phyloP scores from a whole-genome alignment of 78 protist species.

The Dictyostelium discoideum region DNA sequence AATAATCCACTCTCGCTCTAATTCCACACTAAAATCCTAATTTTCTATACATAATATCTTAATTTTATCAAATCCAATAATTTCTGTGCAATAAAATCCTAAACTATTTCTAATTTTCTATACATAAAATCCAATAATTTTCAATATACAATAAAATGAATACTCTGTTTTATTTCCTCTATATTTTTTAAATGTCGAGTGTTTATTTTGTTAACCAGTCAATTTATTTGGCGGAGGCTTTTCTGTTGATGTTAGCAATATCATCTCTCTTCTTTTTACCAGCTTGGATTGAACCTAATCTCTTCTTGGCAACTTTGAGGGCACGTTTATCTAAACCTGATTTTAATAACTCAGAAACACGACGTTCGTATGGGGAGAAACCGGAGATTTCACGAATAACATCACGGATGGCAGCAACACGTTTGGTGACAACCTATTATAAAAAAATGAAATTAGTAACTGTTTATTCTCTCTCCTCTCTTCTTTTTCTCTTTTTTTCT shows the following conservation, averaged over 20 bases:
- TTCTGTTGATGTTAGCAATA: constrained; percentile 64
- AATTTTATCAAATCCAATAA: too few species aligned
- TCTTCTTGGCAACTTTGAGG: constrained; percentile 92
- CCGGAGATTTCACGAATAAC: constrained; percentile 94
- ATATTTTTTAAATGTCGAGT: background rate
- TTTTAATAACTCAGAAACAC: constrained; percentile 92
- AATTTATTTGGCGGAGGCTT: constrained; percentile 5
- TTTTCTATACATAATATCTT: too few species aligned
- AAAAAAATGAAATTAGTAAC: too few species aligned
- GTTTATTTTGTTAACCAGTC: constrained; percentile 5
- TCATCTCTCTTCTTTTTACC: constrained; percentile 84
- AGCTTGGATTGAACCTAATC: constrained; percentile 77
- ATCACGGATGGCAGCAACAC: constrained; percentile 79
- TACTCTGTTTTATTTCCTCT: constrained; percentile 4
- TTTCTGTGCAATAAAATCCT: too few species aligned
- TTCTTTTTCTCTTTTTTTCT: background rate
- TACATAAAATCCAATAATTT: background rate
- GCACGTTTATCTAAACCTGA: constrained; percentile 96
- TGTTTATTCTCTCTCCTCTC: too few species aligned
- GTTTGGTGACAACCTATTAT: constrained; percentile 61
- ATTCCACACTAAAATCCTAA: too few species aligned
- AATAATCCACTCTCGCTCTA: too few species aligned
- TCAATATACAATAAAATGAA: background rate
- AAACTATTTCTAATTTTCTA: too few species aligned
- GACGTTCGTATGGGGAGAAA: constrained; percentile 96